Base-by-base conservation (phyloP, 352 stramenopile species). In the Thraustochytrium sp. region DNA sequence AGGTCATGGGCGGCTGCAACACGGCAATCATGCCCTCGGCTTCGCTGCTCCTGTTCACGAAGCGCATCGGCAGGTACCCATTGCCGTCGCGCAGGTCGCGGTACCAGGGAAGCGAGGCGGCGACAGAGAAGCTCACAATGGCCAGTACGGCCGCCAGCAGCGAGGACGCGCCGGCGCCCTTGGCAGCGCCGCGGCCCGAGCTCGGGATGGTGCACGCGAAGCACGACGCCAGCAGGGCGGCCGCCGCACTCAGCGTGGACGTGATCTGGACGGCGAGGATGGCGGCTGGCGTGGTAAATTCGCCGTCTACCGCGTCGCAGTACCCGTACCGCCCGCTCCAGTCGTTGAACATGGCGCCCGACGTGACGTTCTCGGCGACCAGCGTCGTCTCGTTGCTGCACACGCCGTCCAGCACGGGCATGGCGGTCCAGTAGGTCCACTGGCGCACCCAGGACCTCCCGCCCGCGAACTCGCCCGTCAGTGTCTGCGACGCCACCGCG, bases 351-450 rank as follows among this genome's bases (percentile, higher is more conserved):
- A 72, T 72, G 40, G 59, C 42, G 9, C 59, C 59, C 16, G 59
- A 72, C 16, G 18, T n/a, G 40, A 31, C 16, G 13, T 11, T 0
- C 26, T 31, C 59, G 16, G n/a, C 21, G 13, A 72, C 46, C 8
- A 46, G 0, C 16, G 40, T 72, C n/a, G 59, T 72, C 59, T 72
- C 40, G 3, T 72, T 72, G 59, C 36, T 49, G 59, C 59, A 72
- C 13, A 49, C 34, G 40, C 59, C 59, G 26, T 55, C 26, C 9
- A 72, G 21, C 9, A 49, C 26, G 1, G 59, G 59, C 59, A 72
- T 49, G 16, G 59, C 40, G 11, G 34, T 72, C 59, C 59, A 72
- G 59, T 72, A 72, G 11, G 59, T 72, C 59, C 59, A 72, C 46
- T 72, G 59, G 21, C 59, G 34, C 5, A 72, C 59, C 16, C 16